Evolutionary conservation across 1,284 basidiomycete genomes (phyloP).

Genomic region (Marasmius fiardii): DNA sequence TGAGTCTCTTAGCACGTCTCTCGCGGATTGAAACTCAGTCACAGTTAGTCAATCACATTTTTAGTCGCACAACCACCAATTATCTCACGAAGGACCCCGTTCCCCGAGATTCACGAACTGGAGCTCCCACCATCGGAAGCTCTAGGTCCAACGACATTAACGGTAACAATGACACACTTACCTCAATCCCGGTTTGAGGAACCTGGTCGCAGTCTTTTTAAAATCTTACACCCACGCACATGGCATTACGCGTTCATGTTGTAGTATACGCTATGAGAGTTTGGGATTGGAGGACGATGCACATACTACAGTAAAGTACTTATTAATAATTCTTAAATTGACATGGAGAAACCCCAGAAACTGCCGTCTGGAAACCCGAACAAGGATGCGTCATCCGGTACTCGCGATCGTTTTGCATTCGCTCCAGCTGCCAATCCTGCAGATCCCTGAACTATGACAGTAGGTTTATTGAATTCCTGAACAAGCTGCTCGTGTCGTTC

Average conservation of each 20-base stretch:
- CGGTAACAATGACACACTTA: too few species aligned
- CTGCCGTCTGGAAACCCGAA: background rate
- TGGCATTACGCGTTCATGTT: background rate
- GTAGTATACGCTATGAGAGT: background rate
- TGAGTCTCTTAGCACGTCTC: constrained; percentile 29
- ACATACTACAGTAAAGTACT: background rate
- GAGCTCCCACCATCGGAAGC: too few species aligned
- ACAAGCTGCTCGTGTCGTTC: constrained; percentile 6
- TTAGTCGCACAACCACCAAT: constrained; percentile 19
- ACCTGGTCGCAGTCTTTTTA: too few species aligned
- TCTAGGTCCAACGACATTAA: too few species aligned
- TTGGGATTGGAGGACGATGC: background rate
- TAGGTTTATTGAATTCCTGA: too few species aligned
- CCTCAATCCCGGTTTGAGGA: too few species aligned
- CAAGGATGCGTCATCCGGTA: background rate
- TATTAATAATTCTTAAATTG: background rate
- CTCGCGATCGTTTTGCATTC: background rate
- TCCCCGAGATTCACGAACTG: background rate
- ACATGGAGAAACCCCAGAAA: background rate
- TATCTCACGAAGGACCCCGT: background rate
- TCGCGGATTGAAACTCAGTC: constrained; percentile 3
- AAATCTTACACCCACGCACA: too few species aligned
- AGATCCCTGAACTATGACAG: too few species aligned
- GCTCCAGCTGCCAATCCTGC: too few species aligned
- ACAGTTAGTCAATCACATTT: constrained; percentile 46